Evolutionary conservation across 345 rosid species (phyloP).

Genomic region (Eucalyptus albens): DNA sequence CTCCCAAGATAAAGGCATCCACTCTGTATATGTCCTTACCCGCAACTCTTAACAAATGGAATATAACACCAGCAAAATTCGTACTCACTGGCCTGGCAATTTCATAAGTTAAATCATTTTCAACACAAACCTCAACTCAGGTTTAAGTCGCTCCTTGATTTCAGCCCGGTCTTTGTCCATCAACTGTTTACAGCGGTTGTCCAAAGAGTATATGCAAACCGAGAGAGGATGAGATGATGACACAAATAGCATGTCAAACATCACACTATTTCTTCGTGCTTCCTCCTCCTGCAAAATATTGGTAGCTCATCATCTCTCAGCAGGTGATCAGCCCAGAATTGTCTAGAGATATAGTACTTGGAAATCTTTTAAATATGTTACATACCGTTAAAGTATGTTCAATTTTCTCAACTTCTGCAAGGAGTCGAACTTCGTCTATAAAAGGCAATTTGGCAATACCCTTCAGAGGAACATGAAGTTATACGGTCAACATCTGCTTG

Average conservation of each 20-base stretch:
- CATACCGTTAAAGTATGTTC: constrained; percentile 71
- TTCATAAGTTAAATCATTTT: not conserved
- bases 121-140: constrained; percentile 64
- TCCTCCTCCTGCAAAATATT: constrained; percentile 56
- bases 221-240: constrained; percentile 65
- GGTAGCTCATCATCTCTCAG: not conserved
- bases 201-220: constrained; percentile 59
- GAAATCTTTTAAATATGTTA: not conserved
- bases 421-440: constrained; percentile 82
- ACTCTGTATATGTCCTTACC: not conserved
- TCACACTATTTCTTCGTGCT: constrained; percentile 64
- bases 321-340: not conserved
- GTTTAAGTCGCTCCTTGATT: constrained; percentile 42
- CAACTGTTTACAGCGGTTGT: constrained; percentile 41
- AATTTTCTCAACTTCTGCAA: constrained; percentile 46
- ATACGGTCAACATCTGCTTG: not conserved
- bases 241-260: constrained; percentile 77
- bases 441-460: constrained; percentile 89
- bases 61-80: not conserved
- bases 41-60: not conserved
- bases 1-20: not conserved
- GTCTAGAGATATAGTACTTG: not conserved
- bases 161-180: constrained; percentile 22
- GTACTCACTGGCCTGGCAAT: not conserved
- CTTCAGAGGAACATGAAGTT: constrained; percentile 10